Evolutionary conservation across 495 filamentous ascomycete genomes (phyloP), one percentile per base, ranked within the genome.

Genomic region (Penicillium coprophilum): DNA sequence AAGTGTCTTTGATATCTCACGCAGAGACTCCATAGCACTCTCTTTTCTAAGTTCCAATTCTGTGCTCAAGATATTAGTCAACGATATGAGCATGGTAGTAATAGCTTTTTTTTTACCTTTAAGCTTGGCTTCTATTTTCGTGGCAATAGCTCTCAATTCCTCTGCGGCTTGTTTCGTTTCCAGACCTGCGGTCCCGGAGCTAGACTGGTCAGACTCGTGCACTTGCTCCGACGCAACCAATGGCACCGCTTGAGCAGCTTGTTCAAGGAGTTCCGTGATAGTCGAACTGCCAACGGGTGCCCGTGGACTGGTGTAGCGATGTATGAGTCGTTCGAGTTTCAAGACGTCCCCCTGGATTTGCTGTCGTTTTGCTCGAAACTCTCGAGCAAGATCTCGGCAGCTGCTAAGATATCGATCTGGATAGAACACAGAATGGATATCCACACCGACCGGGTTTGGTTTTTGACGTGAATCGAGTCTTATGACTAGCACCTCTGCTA

Each of bases 391-490:
- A 2, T 84, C 75, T 57, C 77, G 77, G 55, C 80, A 82, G 32
- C 69, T 72, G 50, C 82, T 78, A 55, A 91, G 69, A 69, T 96
- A 96, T 34, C 91, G 80, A 67, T 96, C 91, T 8, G 85, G 80
- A 62, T 92, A 95, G 60, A 91, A 85, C 0, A 83, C 77, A 15
- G 82, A 72, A 30, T 91, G 90, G 19, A 93, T 81, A 13, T 86
- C 82, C 41, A 93, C 72, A 43, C 81, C 80, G 27, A 83, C 69
- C 4, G 77, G 73, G 11, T 79, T 76, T 28, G 72, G 72, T 8
- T 73, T 61, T 2, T 79, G 74, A 1, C 74, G 61, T 24, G 77
- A 76, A 23, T 76, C 74, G 6, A 90, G 60, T 45, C 80, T 81
- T 56, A 90, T 75, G 6, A 80, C 82, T 38, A 96, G 57, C 13